Evolutionary conservation across 768 basidiomycete species (phyloP).

Genomic region (Hericium coralloides): DNA sequence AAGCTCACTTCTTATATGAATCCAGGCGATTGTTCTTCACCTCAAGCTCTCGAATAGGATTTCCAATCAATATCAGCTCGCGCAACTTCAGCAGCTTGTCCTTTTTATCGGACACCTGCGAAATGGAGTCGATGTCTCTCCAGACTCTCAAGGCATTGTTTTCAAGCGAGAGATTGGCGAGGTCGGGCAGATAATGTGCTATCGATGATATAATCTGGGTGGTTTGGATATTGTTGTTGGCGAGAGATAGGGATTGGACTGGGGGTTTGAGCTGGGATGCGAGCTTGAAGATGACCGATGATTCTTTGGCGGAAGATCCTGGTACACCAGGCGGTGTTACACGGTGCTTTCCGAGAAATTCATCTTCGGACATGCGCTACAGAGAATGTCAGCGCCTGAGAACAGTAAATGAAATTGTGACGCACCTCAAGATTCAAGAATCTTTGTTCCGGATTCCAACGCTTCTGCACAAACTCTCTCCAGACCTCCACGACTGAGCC

Average conservation of each 20-base stretch:
- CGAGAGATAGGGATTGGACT: slow-evolving; percentile 79
- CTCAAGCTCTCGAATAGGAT: slow-evolving; percentile 62
- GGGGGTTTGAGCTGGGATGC: slow-evolving; percentile 71
- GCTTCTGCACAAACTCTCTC: slow-evolving; percentile 62
- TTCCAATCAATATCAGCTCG: slow-evolving; percentile 68
- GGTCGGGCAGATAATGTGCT: slow-evolving; percentile 65
- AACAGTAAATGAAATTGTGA: background rate
- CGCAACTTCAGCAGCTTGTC: slow-evolving; percentile 55
- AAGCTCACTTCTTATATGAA: slow-evolving; percentile 58
- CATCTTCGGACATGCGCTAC: slow-evolving; percentile 74
- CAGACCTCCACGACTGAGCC: slow-evolving; percentile 54
- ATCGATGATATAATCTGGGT: slow-evolving; percentile 55
- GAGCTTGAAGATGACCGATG: slow-evolving; percentile 83
- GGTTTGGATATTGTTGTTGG: slow-evolving; percentile 60
- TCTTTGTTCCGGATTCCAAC: slow-evolving; percentile 60
- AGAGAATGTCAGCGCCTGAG: slow-evolving; percentile 4
- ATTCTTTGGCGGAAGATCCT: slow-evolving; percentile 54
- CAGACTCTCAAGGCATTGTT: slow-evolving; percentile 63
- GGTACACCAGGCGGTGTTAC: slow-evolving; percentile 62
- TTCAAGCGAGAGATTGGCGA: slow-evolving; percentile 74
- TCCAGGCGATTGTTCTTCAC: slow-evolving; percentile 47
- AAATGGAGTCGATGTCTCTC: slow-evolving; percentile 63
- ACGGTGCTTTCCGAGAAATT: slow-evolving; percentile 61
- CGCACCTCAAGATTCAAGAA: slow-evolving; percentile 82
- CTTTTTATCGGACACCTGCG: slow-evolving; percentile 48